These are phyloP conservation scores for Penicillium atrosanguineum DNA, from an alignment of 495 filamentous ascomycete genomes.

Conservation along the genomic window DNA sequence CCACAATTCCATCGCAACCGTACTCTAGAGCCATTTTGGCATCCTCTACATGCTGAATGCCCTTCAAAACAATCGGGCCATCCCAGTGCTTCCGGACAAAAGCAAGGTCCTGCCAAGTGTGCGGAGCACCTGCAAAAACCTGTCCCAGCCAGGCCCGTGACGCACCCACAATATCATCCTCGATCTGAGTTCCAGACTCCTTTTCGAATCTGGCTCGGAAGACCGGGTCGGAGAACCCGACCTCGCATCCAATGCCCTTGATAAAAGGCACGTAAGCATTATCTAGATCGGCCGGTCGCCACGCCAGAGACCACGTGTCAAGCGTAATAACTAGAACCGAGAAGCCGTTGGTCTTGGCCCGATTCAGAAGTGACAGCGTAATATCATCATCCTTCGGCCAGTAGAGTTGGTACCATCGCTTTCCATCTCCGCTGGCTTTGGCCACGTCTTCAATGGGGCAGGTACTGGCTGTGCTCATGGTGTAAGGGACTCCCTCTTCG, in stretches of 20 bases:
- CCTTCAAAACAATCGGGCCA: conserved; percentile 53
- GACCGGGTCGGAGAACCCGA: conserved; percentile 57
- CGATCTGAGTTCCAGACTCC: conserved; percentile 42
- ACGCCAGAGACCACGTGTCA: conserved; percentile 43
- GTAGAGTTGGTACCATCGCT: conserved; percentile 67
- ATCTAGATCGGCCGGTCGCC: conserved; percentile 64
- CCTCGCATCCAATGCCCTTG: conserved; percentile 41
- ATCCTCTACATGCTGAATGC: conserved; percentile 51
- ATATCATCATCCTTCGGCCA: conserved; percentile 60
- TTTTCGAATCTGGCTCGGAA: conserved; percentile 56
- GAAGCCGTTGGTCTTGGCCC: conserved; percentile 54
- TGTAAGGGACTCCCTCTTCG: conserved; percentile 54
- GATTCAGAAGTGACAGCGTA: conserved; percentile 57
- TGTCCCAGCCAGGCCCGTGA: conserved; percentile 48
- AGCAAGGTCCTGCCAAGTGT: conserved; percentile 58
- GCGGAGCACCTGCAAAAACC: conserved; percentile 49
- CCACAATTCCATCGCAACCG: conserved; percentile 53
- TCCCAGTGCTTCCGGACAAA: conserved; percentile 58
- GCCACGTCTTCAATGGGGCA: conserved; percentile 56
- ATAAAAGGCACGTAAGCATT: conserved; percentile 55
- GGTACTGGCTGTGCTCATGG: conserved; percentile 54
- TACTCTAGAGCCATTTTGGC: conserved; percentile 44
- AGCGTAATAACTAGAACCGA: conserved; percentile 46
- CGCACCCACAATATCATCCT: conserved; percentile 48
- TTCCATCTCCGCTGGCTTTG: conserved; percentile 36